Evolutionary conservation across 805 yeast genomes (phyloP), one percentile per base, ranked within the genome.

Genomic region (Teunomyces cretensis): DNA sequence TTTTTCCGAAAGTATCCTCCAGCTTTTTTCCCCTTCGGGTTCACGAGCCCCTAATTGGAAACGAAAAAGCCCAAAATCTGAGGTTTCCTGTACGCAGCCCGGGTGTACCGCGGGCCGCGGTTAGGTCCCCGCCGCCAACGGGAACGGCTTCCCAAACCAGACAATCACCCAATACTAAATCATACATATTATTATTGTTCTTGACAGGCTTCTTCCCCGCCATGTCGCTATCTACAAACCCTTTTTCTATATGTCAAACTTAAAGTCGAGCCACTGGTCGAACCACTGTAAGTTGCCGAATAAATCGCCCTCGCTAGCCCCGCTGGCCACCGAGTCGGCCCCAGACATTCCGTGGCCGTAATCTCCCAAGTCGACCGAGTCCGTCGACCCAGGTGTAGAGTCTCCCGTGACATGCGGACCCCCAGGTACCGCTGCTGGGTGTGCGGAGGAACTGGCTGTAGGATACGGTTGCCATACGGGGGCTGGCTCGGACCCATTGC

Each of bases 271-370:
- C 79, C 79, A 75, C 55, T 76, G 79, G 54, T 79, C 82, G 46
- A 79, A 79, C 84, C 84, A 79, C 49, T 68, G 75, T 45, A 79
- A 54, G 46, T 75, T 76, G 1, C 72, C 72, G 17, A 76, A 56
- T 17, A 76, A 48, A 33, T 58, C 55, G 30, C 56, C 51, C 13
- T 36, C 30, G 39, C 39, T 22, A 11, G 39, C 16, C 6, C 30
- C 27, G 16, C 28, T 26, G 3, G 3, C 28, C 12, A 26, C 28
- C 28, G 28, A 26, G 12, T 26, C 28, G 9, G 28, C 28, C 3
- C 27, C 12, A 9, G 14, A 12, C 12, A 8, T 11, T 17, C 39
- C 19, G 22, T 14, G 12, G 19, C n/a, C 5, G 16, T 17, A 16
- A 5, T 35, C 38, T 22, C 33, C 39, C 44, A 27, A 28, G 30